Conservation (phyloP, 495 filamentous ascomycete species). For the Pseudotulostoma volvatum region DNA sequence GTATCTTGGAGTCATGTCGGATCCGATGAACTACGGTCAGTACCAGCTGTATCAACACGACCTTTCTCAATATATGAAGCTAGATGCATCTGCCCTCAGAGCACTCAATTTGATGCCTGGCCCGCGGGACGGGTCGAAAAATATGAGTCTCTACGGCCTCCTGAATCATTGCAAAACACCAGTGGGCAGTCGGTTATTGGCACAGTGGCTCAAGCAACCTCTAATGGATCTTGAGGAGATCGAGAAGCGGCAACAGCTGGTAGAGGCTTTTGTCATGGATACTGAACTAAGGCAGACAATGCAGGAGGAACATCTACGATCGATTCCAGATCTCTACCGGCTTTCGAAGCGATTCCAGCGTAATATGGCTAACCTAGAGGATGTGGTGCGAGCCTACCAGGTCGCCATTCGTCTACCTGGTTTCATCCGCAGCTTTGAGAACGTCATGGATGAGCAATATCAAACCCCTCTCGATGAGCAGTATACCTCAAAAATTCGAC, state of each 20-base stretch:
- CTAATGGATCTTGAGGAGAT: conserved; percentile 86
- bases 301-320: conserved; percentile 91
- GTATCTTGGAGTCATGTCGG: conserved; percentile 81
- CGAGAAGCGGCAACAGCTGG: conserved; percentile 78
- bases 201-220: conserved; percentile 97
- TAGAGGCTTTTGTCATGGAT: conserved; percentile 86
- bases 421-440: conserved; percentile 76
- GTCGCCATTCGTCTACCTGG: conserved; percentile 82
- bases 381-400: conserved; percentile 90
- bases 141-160: conserved; percentile 89
- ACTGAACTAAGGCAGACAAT: conserved; percentile 91
- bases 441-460: conserved; percentile 90
- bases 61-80: conserved; percentile 93
- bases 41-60: conserved; percentile 97
- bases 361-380: conserved; percentile 77
- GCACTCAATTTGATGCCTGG: conserved; percentile 96
- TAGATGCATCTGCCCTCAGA: conserved; percentile 85
- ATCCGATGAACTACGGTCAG: conserved; percentile 87
- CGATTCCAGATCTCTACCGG: conserved; percentile 87
- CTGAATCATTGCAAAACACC: conserved; percentile 98
- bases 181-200: conserved; percentile 72
- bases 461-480: conserved; percentile 72
- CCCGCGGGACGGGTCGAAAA: conserved; percentile 82
- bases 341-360: conserved; percentile 89
- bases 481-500: conserved; percentile 69